phyloP scores from a whole-genome alignment of 257 asterid genomes.

The Plectranthus barbatus region DNA sequence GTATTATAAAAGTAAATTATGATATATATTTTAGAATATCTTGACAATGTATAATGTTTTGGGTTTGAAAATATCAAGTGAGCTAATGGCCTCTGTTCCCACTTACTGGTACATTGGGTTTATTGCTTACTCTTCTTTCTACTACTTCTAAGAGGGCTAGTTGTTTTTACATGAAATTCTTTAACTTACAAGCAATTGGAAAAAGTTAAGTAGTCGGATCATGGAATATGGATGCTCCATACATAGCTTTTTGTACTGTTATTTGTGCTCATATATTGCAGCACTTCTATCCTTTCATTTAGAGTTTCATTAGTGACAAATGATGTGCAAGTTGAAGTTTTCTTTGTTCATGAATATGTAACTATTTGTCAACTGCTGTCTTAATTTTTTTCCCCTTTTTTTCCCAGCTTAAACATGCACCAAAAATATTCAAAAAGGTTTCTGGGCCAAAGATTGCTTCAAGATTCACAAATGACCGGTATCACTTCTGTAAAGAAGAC shows the following conservation, averaged over 20 bases:
- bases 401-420: slow-evolving; percentile 73
- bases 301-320: neutral
- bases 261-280: neutral
- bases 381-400: neutral
- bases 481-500: slow-evolving; percentile 73
- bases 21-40: neutral
- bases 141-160: neutral
- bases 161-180: no score
- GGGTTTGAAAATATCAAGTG: neutral
- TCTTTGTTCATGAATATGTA: neutral
- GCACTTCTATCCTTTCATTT: neutral
- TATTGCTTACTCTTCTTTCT: neutral
- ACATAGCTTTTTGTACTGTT: neutral
- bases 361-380: neutral
- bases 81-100: neutral
- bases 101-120: neutral
- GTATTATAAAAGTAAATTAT: neutral
- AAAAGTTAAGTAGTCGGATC: neutral
- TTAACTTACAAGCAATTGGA: neutral
- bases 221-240: neutral
- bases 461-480: slow-evolving; percentile 53
- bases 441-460: slow-evolving; percentile 59
- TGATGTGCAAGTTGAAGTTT: neutral
- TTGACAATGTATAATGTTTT: neutral
- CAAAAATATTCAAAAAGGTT: slow-evolving; percentile 56